These are phyloP conservation scores for Eucalyptus sideroxylon DNA, from an alignment of 345 rosid species.

Conservation along the genomic window DNA sequence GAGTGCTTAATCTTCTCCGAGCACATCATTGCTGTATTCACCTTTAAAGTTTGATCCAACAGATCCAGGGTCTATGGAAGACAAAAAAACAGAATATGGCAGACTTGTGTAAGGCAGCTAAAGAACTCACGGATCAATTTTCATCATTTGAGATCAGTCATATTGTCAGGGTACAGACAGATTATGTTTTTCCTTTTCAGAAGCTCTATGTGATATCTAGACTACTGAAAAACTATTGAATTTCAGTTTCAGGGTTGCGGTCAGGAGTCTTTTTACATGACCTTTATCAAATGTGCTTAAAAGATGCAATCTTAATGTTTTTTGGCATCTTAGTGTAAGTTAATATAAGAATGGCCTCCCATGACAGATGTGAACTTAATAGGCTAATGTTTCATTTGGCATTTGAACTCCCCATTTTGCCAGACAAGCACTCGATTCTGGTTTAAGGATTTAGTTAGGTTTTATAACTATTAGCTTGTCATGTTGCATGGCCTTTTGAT, in stretches of 20 bases:
- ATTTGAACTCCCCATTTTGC: not conserved
- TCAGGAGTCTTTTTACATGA: not conserved
- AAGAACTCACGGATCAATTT: constrained; percentile 54
- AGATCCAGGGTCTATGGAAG: constrained; percentile 84
- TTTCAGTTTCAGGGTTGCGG: not conserved
- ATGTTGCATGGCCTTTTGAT: not conserved
- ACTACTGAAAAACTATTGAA: not conserved
- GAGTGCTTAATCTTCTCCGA: not conserved
- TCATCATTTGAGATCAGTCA: constrained; percentile 53
- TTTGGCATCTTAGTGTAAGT: not conserved
- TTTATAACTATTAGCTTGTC: not conserved
- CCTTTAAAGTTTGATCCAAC: not conserved
- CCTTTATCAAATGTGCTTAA: not conserved
- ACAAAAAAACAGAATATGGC: constrained; percentile 57
- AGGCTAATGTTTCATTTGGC: not conserved
- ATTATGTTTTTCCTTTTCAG: not conserved
- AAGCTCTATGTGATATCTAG: not conserved
- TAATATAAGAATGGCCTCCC: not conserved
- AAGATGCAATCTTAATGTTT: not conserved
- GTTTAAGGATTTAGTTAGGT: not conserved
- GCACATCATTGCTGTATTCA: not conserved
- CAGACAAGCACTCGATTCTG: not conserved
- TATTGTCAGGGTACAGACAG: constrained; percentile 45
- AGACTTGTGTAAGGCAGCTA: constrained; percentile 53
- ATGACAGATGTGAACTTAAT: not conserved